These are phyloP conservation scores for Colletotrichum sp. DNA, from an alignment of 2,329 filamentous ascomycete genomes.

Conservation along the genomic window DNA sequence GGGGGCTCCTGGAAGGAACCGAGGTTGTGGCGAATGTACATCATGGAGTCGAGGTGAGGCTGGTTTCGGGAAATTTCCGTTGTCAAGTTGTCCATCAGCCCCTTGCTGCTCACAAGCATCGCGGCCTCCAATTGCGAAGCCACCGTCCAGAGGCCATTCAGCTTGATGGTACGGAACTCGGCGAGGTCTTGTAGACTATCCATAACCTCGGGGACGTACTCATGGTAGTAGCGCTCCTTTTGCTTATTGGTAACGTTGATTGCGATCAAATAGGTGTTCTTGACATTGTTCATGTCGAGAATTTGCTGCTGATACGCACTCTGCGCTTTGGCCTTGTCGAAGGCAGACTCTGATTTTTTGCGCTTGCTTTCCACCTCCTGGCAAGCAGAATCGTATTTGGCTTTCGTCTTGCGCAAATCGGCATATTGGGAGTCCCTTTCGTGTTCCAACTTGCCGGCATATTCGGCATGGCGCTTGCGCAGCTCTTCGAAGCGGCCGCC, in stretches of 20 bases:
- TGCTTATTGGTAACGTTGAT: slow-evolving; percentile 98
- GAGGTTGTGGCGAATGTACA: slow-evolving; percentile 96
- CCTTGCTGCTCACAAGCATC: slow-evolving; percentile 77
- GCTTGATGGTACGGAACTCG: slow-evolving; percentile 82
- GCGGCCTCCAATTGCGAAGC: slow-evolving; percentile 81
- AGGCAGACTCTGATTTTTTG: slow-evolving; percentile 94
- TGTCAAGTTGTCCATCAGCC: slow-evolving; percentile 74
- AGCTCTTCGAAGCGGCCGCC: slow-evolving; percentile 84
- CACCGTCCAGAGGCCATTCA: slow-evolving; percentile 86
- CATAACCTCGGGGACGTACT: slow-evolving; percentile 92
- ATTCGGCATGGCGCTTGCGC: slow-evolving; percentile 89
- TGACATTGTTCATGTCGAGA: slow-evolving; percentile 94
- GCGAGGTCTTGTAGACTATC: slow-evolving; percentile 93
- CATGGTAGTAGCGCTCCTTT: slow-evolving; percentile 96
- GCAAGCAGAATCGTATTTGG: slow-evolving; percentile 90
- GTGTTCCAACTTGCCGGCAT: slow-evolving; percentile 85
- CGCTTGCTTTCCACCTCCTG: slow-evolving; percentile 93
- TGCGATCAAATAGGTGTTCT: slow-evolving; percentile 96
- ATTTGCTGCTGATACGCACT: slow-evolving; percentile 91
- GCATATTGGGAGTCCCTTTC: slow-evolving; percentile 85
- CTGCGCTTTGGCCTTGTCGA: slow-evolving; percentile 92
- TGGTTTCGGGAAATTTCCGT: slow-evolving; percentile 87
- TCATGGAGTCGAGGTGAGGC: slow-evolving; percentile 91
- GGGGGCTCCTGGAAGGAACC: slow-evolving; percentile 81
- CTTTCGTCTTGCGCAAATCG: slow-evolving; percentile 89